A percentile compares a stretch with the other conserved stretches of the same genome.
phyloP scores from a whole-genome alignment of 495 filamentous ascomycete genomes.

The Wilcoxina mikolae region DNA sequence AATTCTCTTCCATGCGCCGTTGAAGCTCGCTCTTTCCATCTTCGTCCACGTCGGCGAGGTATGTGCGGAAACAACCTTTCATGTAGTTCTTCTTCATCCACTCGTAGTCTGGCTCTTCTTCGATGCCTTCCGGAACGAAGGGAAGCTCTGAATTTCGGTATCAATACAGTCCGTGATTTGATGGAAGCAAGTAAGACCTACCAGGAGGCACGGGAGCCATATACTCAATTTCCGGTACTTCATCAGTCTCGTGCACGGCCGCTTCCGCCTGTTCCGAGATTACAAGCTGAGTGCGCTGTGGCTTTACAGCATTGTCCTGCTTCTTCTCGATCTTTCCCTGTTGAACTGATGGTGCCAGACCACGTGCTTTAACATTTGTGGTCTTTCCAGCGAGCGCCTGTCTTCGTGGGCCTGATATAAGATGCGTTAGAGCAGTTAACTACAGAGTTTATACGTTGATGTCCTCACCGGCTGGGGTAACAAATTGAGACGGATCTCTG shows the following conservation, averaged over 20 bases:
- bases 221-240: constrained; percentile 59
- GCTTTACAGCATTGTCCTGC: constrained; percentile 20
- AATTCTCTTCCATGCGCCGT: constrained; percentile 44
- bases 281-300: constrained; percentile 33
- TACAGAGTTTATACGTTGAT: neutral
- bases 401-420: constrained; percentile 43
- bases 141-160: neutral
- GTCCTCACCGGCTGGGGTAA: constrained; percentile 67
- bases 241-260: constrained; percentile 34
- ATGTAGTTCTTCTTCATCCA: constrained; percentile 46
- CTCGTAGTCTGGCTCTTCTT: constrained; percentile 22
- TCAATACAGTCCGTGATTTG: neutral
- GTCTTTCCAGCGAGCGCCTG: constrained; percentile 89
- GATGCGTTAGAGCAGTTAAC: constrained; percentile 23
- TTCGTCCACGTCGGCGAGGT: constrained; percentile 49
- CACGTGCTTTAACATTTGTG: constrained; percentile 46
- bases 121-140: constrained; percentile 1
- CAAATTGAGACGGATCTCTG: constrained; percentile 51
- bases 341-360: constrained; percentile 4
- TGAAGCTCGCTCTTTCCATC: constrained; percentile 51
- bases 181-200: constrained; percentile 23
- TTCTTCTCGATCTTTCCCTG: neutral
- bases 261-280: constrained; percentile 30
- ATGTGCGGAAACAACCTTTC: constrained; percentile 48
- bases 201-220: constrained; percentile 52